These are phyloP conservation scores for Magnusiomyces paraingens DNA, from an alignment of 1,139 yeast genomes.

Conservation along the genomic window DNA sequence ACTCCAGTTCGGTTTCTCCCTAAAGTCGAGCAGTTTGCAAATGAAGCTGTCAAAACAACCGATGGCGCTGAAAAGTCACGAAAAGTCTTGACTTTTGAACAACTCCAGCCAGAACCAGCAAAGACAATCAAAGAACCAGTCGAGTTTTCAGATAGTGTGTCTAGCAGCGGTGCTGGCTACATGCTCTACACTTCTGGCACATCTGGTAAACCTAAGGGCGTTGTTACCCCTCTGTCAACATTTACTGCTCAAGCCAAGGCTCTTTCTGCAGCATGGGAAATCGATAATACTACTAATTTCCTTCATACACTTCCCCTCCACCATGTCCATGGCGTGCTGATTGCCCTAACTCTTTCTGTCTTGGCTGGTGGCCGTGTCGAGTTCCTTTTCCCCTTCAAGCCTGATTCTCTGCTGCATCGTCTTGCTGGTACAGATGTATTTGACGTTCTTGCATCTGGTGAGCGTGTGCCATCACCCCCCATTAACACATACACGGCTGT, in stretches of 20 bases:
- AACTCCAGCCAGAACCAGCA: constrained; percentile 12
- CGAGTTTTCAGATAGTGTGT: constrained; percentile 6
- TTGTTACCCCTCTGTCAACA: constrained; percentile 32
- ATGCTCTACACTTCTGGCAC: constrained; percentile 37
- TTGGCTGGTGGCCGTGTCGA: constrained; percentile 34
- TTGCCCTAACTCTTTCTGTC: constrained; percentile 32
- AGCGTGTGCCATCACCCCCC: constrained; percentile 20
- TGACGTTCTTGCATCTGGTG: constrained; percentile 11
- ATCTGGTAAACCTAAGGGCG: constrained; percentile 37
- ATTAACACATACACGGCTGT: constrained; percentile 36
- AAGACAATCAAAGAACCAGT: constrained; percentile 5
- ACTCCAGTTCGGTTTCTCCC: constrained; percentile 29
- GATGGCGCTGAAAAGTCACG: constrained; percentile 9
- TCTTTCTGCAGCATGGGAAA: constrained; percentile 32
- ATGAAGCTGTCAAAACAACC: constrained; percentile 2
- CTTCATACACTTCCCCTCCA: constrained; percentile 35
- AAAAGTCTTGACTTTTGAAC: constrained; percentile 22
- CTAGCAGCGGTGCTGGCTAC: constrained; percentile 25
- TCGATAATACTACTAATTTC: constrained; percentile 27
- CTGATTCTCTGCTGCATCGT: constrained; percentile 27
- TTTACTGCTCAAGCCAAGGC: constrained; percentile 33
- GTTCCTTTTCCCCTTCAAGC: constrained; percentile 32
- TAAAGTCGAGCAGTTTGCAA: constrained; percentile 24
- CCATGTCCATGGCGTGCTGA: constrained; percentile 36
- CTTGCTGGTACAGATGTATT: constrained; percentile 17